phyloP scores from a whole-genome alignment of 2,329 filamentous ascomycete species.

The Leptodontidium sp. region DNA sequence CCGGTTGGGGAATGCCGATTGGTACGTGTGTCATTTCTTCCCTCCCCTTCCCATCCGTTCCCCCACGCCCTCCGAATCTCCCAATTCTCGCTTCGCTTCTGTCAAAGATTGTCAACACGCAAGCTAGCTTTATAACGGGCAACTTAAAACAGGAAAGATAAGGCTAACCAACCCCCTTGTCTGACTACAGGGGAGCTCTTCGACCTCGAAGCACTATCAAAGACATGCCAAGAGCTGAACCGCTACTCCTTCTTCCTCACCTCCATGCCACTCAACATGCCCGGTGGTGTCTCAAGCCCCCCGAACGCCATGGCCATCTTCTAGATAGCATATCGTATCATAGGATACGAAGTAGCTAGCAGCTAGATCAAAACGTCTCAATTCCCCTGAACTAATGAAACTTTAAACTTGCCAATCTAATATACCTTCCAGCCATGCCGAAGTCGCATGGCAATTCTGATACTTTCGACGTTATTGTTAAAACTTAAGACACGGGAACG shows the following conservation, averaged over 20 bases:
- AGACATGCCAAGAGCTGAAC: conserved; percentile 47
- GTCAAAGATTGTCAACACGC: conserved; percentile 9
- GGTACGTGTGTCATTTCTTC: conserved; percentile 22
- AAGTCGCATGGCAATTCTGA: neutral
- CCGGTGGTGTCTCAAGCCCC: conserved; percentile 33
- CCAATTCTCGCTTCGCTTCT: neutral
- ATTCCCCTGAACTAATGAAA: too few relatives aligned
- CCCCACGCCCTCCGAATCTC: neutral
- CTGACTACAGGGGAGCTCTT: conserved; percentile 46
- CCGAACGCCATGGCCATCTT: conserved; percentile 39
- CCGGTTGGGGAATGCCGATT: conserved; percentile 57
- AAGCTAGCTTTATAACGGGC: conserved; percentile 8
- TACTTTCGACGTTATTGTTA: too few relatives aligned
- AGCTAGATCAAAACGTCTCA: neutral
- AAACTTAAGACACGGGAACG: conserved; percentile 3
- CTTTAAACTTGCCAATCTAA: too few relatives aligned
- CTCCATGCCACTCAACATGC: conserved; percentile 56
- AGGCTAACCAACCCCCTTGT: neutral
- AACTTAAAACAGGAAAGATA: neutral
- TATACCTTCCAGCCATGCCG: neutral
- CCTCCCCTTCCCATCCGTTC: neutral
- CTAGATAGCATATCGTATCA: conserved; percentile 13
- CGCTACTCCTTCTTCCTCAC: conserved; percentile 60
- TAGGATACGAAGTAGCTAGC: neutral
- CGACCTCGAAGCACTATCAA: conserved; percentile 47